Evolutionary conservation across 2,329 filamentous ascomycete species (phyloP).

Genomic region (Shiraia sp.): DNA sequence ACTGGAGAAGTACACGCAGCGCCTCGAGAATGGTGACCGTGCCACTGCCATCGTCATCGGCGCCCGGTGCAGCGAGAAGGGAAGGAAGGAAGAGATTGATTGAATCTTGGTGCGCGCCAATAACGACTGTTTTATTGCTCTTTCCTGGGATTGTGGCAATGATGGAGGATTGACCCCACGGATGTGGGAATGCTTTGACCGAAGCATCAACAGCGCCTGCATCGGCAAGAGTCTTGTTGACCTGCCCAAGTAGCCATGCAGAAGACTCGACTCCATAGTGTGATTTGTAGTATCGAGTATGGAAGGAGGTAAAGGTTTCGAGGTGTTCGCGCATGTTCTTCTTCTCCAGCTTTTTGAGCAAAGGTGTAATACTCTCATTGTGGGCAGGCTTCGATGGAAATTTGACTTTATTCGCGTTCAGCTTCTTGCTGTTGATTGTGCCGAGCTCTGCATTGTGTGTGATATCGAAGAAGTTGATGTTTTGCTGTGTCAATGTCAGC

Average conservation of each 20-base stretch:
- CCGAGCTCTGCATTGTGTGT: constrained; percentile 74
- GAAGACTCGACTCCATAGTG: constrained; percentile 81
- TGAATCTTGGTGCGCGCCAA: constrained; percentile 80
- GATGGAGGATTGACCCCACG: constrained; percentile 88
- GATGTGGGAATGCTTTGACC: constrained; percentile 75
- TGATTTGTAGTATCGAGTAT: constrained; percentile 82
- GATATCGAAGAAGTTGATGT: constrained; percentile 92
- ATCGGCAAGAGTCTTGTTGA: constrained; percentile 70
- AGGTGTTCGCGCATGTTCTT: constrained; percentile 76
- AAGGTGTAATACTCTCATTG: constrained; percentile 66
- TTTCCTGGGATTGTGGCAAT: constrained; percentile 90
- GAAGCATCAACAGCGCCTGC: constrained; percentile 72
- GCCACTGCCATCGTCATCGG: constrained; percentile 93
- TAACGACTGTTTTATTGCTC: constrained; percentile 80
- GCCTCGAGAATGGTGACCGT: constrained; percentile 95
- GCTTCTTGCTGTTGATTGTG: constrained; percentile 33
- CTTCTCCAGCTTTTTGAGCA: constrained; percentile 73
- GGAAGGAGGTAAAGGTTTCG: constrained; percentile 76
- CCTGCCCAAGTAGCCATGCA: constrained; percentile 79
- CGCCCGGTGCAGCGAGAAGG: constrained; percentile 81
- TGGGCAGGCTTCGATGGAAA: constrained; percentile 71
- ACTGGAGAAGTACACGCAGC: constrained; percentile 76
- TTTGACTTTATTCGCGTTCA: constrained; percentile 51
- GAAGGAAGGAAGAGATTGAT: constrained; percentile 91
- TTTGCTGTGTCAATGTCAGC: constrained; percentile 62